Evolutionary conservation across 2,329 filamentous ascomycete species (phyloP), one percentile per base, ranked within the genome.

Genomic region (Penicillium psychrosexuale): DNA sequence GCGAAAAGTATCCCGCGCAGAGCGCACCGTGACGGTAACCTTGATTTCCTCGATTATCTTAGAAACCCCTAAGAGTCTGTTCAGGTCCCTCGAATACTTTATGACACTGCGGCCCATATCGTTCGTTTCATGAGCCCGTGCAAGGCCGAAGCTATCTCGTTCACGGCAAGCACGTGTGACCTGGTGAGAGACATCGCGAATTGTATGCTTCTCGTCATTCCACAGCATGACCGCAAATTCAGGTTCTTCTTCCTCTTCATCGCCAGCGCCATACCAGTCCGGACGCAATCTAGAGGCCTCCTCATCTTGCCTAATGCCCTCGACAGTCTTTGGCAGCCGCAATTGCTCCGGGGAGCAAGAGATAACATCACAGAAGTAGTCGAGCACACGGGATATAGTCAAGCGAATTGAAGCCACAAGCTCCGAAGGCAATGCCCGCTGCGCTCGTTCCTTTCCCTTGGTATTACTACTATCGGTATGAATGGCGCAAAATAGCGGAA

Each of bases 191-290:
- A 99, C 93, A 70, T 99, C 94, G 44, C 86, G 84, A 40, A 97
- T 87, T 0, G 94, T 99, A 71, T 99, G 94, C 73, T 99, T 99
- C 76, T 99, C 94, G 61, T 99, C 94, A 65, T 99, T 99, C 94
- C 94, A 99, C 5, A 99, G 78, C 15, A 97, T 79, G 42, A 99
- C 77, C 5, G 90, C 88, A 72, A 88, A 99, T 65, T 96, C 90
- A 12, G 84, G 84, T 24, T 87, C 81, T 3, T 84, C 79, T 53
- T 87, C 83, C 7, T 75, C 69, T 36, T 84, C 78, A 64, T 89
- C 84, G 1, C 83, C 84, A 37, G 77, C 75, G 33, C 82, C 79
- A 62, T 92, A 94, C 73, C 91, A 92, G 45, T 85, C 86, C 0
- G 88, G 84, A 8, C 83, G 85, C 33, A 97, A 77, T 19, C 92